Base-by-base conservation (phyloP, 163 green algal genomes). In the Scenedesmus sp. region DNA sequence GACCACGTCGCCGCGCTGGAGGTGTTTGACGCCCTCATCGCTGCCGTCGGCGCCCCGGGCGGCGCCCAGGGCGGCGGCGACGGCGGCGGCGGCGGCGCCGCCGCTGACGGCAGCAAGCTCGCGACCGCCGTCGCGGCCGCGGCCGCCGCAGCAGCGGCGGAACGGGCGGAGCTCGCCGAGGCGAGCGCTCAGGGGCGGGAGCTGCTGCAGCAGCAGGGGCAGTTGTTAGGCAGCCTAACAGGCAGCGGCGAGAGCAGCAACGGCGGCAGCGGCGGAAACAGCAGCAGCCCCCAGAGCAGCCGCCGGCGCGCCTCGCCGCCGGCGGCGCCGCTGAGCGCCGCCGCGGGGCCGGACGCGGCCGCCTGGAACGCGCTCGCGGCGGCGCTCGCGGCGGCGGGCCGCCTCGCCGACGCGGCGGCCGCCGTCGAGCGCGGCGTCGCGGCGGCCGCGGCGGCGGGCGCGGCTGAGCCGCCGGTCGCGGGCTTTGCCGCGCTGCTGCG, bases 401-500 rank as follows among this genome's bases (percentile, higher is more conserved):
- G 47, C 20, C 53, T 74, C 0, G 15, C 66, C 50, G 56, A 57
- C 33, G 70, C 70, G n/a, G 70, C 70, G 34, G 54, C 70, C 45
- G 70, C 70, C 33, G 39, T 58, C 28, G 70, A 60, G 51, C 28
- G 28, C 3, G 57, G 36, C 47, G 39, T 51, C 17, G 28, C 44
- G 11, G 70, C 70, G 5, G 20, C 70, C 14, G 39, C 29, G 42
- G 70, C 70, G 44, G 70, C 57, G 34, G 56, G 57, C 6, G 26
- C 44, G 42, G 17, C 50, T 7, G 24, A 1, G 31, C 57, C 54
- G 6, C 66, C 22, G 5, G 20, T 4, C 22, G 53, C 31, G 29
- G 53, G 60, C 53, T 74, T 75, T 74, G 48, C 62, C 3, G 74
- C 62, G 4, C 63, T 81, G 17, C 65, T 81, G 10, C 34, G 62